Base-by-base conservation (phyloP, 2,329 filamentous ascomycete species). In the Coniosporium tulheliwenetii region DNA sequence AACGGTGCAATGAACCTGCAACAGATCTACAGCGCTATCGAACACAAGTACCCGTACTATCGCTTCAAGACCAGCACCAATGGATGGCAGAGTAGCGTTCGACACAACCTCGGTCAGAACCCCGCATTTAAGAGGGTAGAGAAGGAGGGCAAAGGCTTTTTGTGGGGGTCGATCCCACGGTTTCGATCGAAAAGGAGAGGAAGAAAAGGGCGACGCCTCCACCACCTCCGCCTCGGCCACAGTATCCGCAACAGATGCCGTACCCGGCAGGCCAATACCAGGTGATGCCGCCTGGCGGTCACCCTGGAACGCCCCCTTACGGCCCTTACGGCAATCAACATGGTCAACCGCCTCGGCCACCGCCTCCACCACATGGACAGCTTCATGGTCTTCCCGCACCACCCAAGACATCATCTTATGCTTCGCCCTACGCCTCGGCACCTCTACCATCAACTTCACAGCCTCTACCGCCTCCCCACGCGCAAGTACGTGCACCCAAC, bases 71-170 rank as follows among this genome's bases (percentile, higher is more conserved):
- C 63, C 10, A 60, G 69, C 41, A 77, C 75, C 1, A 69, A 70
- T 47, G 76, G 76, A 10, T 80, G 76, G 76, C 75, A 78, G 44
- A 78, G 73, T 30, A 78, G 74, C 61, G 75, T 80, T 32, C 69
- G 76, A 30, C 76, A 80, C 53, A 80, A 80, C 43, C 61, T 80
- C 56, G 60, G 71, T 51, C 60, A 77, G 62, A 61, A 71, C 56
- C 52, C 71, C 58, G 61, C 66, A 57, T 79, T 79, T 50, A 67
- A 70, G 52, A 75, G 77, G 48, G 72, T 70, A 12, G 73, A 77
- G 47, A 71, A 66, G 44, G 64, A 53, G 52, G 75, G 75, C 41
- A 79, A 79, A 55, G 75, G 75, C 37, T 77, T 70, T 62, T 69
- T 74, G 39, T 79, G 75, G 75, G 70, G 41, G 67, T 78, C 48